Base-by-base conservation (phyloP, 2,329 filamentous ascomycete species). In the Knufia petricola region DNA sequence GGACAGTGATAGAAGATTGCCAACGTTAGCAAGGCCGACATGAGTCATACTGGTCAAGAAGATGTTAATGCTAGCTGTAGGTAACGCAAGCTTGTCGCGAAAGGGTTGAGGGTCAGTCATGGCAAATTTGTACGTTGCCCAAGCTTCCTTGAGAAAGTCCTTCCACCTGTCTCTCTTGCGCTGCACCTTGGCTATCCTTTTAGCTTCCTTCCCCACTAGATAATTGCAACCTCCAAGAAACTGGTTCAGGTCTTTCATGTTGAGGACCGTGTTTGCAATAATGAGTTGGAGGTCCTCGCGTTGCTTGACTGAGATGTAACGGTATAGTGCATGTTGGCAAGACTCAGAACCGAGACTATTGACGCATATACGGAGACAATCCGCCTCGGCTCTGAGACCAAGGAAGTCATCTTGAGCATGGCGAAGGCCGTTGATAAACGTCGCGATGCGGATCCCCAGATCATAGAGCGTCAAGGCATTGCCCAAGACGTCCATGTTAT, bases 211-310 rank as follows among this genome's bases (percentile, higher is more conserved):
- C 24, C 37, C 48, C 6, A 46, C 48, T 20, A 50, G 15, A 12
- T 41, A 19, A 20, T 37, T 36, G 32, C 48, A 50, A 15, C 43
- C 23, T 2, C 41, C 32, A 9, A 50, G 19, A 21, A 50, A 50
- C 19, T 50, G 24, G 20, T 46, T 46, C n/a, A 50, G 42, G 8
- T 50, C 48, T 26, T 36, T 31, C 48, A 50, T 50, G 48, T 50
- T 50, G 41, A 50, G 41, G 10, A 34, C 7, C 8, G 41, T 46
- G 31, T 46, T 46, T 32, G 28, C 43, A n/a, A 50, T 21, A 10
- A 50, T 20, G 23, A 32, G 28, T 13, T 46, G 31, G 17, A 50
- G 34, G 19, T 50, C 48, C 12, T 34, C 26, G 8, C 26, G 15
- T 20, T 50, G 48, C 15, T 46, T 17, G 17, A 15, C 9, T 13